Evolutionary conservation across 257 asterid species (phyloP), one percentile per base, ranked within the genome.

Genomic region (Rubia yunnanensis): DNA sequence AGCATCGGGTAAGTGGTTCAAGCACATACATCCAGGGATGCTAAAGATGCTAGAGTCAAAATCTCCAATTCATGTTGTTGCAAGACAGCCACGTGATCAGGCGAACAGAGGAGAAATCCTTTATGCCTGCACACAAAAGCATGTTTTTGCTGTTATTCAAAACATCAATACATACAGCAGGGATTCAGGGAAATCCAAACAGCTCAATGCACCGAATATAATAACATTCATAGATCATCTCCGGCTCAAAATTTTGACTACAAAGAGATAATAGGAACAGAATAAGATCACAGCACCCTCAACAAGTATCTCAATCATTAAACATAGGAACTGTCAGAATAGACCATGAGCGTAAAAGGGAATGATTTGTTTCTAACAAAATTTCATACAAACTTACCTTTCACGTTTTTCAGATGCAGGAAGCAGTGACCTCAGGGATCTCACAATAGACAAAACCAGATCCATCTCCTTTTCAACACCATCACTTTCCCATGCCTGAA

Each of bases 401-500:
- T 82, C 89, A 73, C 71, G 76, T 61, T 88, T 84, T 80, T 89
- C 97, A 68, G 84, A 79, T 24, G 96, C 79, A 56, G 89, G 82
- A 81, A 89, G 68, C 80, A 78, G 80, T 18, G 95, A 75, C 66
- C 98, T 84, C 68, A 89, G 74, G 28, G 88, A 85, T 72, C 78
- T 89, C 50, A 87, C 92, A 50, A 86, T 81, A 20, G 89, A 76
- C 71, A 80, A 94, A 36, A 83, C 72, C 76, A 75, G 69, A 41
- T 77, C 86, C 98, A 92, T 92, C 82, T 85, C 96, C 67, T 63
- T 60, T 82, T 87, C 97, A 60, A 84, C 90, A 4, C 8, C 77
- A 55, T 86, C 91, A 79, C 88, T 83, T 66, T 74, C 77, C 97
- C 97, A 92, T 72, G 71, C 38, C 98, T 92, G 86, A 70, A 78